A percentile compares a stretch with the other conserved stretches of the same genome.
Evolutionary conservation across 73 alveolate genomes (phyloP).

Genomic region (Uronychia setigera): DNA sequence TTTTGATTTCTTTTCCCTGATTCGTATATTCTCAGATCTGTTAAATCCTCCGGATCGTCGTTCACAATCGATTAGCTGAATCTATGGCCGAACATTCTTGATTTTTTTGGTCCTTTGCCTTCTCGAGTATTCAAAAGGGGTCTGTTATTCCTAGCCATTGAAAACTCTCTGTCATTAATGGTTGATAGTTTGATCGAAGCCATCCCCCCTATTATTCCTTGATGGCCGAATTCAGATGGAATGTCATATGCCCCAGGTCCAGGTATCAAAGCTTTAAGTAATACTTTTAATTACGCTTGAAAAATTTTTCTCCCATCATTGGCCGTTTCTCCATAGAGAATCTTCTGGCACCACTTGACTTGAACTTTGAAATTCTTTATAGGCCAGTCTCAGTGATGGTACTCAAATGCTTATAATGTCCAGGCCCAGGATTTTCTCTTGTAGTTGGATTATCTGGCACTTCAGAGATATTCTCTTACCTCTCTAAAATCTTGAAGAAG

Average conservation of each 20-base stretch:
- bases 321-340: background rate
- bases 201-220: too few relatives aligned
- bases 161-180: too few relatives aligned
- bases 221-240: constrained; percentile 82
- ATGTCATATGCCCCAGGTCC: constrained; percentile 87
- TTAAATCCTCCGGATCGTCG: too few relatives aligned
- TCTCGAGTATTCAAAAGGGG: too few relatives aligned
- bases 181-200: too few relatives aligned
- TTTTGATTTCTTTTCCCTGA: too few relatives aligned
- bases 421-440: background rate
- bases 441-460: background rate
- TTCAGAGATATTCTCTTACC: background rate
- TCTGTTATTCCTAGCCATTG: too few relatives aligned
- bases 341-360: background rate
- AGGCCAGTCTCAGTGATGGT: background rate
- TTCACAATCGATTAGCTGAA: too few relatives aligned
- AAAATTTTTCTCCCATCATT: background rate
- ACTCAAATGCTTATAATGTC: background rate
- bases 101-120: background rate
- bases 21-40: too few relatives aligned
- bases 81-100: background rate
- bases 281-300: background rate
- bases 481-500: background rate
- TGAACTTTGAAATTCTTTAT: background rate
- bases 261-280: constrained; percentile 38